phyloP scores from a whole-genome alignment of 106 monocot genomes.

The Phalaenopsis equestris region DNA sequence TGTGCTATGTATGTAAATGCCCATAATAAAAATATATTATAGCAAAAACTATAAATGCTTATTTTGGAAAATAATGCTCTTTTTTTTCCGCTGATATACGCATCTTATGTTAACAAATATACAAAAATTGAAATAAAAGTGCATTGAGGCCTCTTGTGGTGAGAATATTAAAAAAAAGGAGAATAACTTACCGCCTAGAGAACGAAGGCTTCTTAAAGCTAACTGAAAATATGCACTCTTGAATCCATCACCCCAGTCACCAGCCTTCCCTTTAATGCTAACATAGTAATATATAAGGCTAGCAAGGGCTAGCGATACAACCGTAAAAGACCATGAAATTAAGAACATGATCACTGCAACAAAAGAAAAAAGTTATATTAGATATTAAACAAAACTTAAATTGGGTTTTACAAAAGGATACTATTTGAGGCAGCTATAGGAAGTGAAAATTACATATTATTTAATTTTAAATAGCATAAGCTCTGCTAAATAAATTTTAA shows the following conservation, averaged over 20 bases:
- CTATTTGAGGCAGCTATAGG: too few relatives aligned
- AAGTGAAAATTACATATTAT: too few relatives aligned
- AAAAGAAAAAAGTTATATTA: slow-evolving; percentile 6
- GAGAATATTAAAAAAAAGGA: too few relatives aligned
- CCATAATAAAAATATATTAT: too few relatives aligned
- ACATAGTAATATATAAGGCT: slow-evolving; percentile 99
- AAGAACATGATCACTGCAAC: slow-evolving; percentile 92
- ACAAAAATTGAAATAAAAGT: too few relatives aligned
- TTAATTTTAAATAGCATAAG: neutral
- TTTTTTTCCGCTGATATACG: too few relatives aligned
- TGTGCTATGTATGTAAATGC: too few relatives aligned
- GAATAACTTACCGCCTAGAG: slow-evolving; percentile 69
- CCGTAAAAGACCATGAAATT: slow-evolving; percentile 95
- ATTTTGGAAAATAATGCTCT: too few relatives aligned
- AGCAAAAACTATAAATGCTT: too few relatives aligned
- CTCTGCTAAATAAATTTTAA: neutral
- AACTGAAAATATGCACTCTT: slow-evolving; percentile 98
- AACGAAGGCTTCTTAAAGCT: slow-evolving; percentile 86
- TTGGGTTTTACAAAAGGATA: too few relatives aligned
- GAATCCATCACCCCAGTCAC: slow-evolving; percentile 99
- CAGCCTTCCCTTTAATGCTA: slow-evolving; percentile 95
- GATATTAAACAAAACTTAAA: neutral
- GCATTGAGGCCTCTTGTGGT: too few relatives aligned
- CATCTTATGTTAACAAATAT: too few relatives aligned
- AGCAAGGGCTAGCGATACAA: slow-evolving; percentile 90